Evolutionary conservation across 1,284 basidiomycete genomes (phyloP), one percentile per base, ranked within the genome.

Genomic region (Ceratobasidium sp.): DNA sequence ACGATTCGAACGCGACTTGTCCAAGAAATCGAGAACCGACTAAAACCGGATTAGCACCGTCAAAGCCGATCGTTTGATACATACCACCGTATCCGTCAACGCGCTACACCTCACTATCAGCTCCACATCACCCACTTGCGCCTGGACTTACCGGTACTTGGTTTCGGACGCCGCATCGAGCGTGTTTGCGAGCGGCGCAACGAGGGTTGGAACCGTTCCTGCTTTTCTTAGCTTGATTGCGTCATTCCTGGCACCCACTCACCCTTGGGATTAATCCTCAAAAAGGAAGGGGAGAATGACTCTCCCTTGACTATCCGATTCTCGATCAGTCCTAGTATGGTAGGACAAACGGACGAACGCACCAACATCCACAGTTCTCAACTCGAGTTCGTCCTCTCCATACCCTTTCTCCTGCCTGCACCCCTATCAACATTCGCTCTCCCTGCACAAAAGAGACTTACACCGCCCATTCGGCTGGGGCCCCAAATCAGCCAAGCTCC

Each of bases 131-230:
- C 45, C 6, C 22, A 15, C 45, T 20, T 20, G n/a, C 45, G 22
- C 20, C 7, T 47, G n/a, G 1, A 20, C 64, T n/a, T 38, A 67
- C 64, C 64, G 49, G 81, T 92, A 96, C 53, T 91, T 85, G 73
- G 87, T 91, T 73, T 92, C 91, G 35, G 88, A 84, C 43, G 90
- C 91, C 3, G 85, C 80, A 2, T 83, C 82, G 7, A 91, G 83
- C 15, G 90, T 92, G 74, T 88, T 88, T 73, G 87, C 81, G 20
- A 92, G 80, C 0, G 93, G 93, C 2, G 94, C 92, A 25, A 94
- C 88, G 49, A 96, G 80, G 0, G 90, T 90, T 4, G 93, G 93
- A 0, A 95, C 85, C n/a, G 90, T 92, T 13, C 87, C 92, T 90
- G 72, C 35, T n/a, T n/a, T n/a, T n/a, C n/a, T n/a, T n/a, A n/a